phyloP scores from a whole-genome alignment of 2,329 filamentous ascomycete species.

The Diaporthe humulicola region DNA sequence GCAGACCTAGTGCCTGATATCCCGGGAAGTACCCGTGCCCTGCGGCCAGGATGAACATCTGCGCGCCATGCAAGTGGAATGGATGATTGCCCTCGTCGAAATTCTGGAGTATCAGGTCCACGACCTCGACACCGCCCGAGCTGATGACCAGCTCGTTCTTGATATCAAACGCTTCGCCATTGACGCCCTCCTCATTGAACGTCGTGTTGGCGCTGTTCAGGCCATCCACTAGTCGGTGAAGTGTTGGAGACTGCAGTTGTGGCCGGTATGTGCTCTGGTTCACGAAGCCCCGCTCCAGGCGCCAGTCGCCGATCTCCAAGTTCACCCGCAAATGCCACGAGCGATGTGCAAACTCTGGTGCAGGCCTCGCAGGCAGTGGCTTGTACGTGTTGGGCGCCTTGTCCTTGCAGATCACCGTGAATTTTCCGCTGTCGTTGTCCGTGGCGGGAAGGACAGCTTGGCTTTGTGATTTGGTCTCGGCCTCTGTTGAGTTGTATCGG shows the following conservation, averaged over 20 bases:
- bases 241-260: slow-evolving; percentile 59
- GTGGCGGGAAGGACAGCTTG: slow-evolving; percentile 52
- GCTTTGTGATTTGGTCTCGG: not conserved
- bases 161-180: slow-evolving; percentile 61
- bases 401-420: slow-evolving; percentile 62
- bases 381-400: slow-evolving; percentile 60
- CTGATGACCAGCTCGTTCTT: slow-evolving; percentile 67
- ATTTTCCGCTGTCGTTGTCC: slow-evolving; percentile 48
- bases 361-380: slow-evolving; percentile 57
- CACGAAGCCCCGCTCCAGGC: slow-evolving; percentile 69
- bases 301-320: slow-evolving; percentile 71
- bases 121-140: slow-evolving; percentile 61
- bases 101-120: slow-evolving; percentile 74
- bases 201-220: slow-evolving; percentile 57
- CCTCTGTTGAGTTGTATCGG: slow-evolving; percentile 52
- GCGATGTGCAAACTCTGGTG: slow-evolving; percentile 62
- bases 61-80: slow-evolving; percentile 76
- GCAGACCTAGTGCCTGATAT: slow-evolving; percentile 53
- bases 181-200: slow-evolving; percentile 63
- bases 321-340: slow-evolving; percentile 69
- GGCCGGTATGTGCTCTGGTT: slow-evolving; percentile 68
- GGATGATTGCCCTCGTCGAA: slow-evolving; percentile 73
- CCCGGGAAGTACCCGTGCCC: slow-evolving; percentile 75
- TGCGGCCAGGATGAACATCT: slow-evolving; percentile 65
- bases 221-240: slow-evolving; percentile 64